These are phyloP conservation scores for Golubevia pallescens DNA, from an alignment of 1,284 basidiomycete genomes.

Conservation along the genomic window DNA sequence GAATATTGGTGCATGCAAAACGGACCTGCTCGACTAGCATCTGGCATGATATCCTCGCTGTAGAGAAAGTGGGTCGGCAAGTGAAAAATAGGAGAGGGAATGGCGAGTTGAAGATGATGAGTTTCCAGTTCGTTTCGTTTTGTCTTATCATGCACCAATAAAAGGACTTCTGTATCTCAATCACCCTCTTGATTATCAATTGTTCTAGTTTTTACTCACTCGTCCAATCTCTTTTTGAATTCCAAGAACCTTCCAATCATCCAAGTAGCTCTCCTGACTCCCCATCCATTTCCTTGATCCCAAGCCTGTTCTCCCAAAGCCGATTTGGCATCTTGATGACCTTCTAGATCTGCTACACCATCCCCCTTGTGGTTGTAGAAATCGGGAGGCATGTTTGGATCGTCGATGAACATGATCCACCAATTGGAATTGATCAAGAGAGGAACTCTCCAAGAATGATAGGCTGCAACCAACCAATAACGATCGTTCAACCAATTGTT, in stretches of 20 bases:
- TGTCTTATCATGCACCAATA: constrained; percentile 10
- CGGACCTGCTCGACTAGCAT: constrained; percentile 68
- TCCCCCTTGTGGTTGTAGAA: constrained; percentile 33
- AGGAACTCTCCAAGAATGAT: constrained; percentile 86
- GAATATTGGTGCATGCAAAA: constrained; percentile 71
- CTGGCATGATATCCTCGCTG: constrained; percentile 69
- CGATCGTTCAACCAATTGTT: constrained; percentile 96
- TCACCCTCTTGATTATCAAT: too few species aligned
- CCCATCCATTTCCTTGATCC: constrained; percentile 72
- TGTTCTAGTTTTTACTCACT: constrained; percentile 67
- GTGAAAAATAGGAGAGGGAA: not conserved
- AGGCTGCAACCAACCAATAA: constrained; percentile 88
- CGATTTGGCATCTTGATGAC: constrained; percentile 68
- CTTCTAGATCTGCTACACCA: constrained; percentile 51
- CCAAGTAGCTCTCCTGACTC: constrained; percentile 85
- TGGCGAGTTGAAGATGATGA: not conserved
- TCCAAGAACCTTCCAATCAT: constrained; percentile 77
- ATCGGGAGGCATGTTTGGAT: constrained; percentile 66
- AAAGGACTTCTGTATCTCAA: constrained; percentile 5
- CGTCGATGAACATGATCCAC: constrained; percentile 84
- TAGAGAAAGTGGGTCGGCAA: not conserved
- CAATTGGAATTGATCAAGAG: constrained; percentile 92
- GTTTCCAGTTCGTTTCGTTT: constrained; percentile 4
- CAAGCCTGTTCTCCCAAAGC: constrained; percentile 56
- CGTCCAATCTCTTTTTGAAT: constrained; percentile 76